These are phyloP conservation scores for Calonectria multiphialidica DNA, from an alignment of 2,329 filamentous ascomycete genomes.

Conservation along the genomic window DNA sequence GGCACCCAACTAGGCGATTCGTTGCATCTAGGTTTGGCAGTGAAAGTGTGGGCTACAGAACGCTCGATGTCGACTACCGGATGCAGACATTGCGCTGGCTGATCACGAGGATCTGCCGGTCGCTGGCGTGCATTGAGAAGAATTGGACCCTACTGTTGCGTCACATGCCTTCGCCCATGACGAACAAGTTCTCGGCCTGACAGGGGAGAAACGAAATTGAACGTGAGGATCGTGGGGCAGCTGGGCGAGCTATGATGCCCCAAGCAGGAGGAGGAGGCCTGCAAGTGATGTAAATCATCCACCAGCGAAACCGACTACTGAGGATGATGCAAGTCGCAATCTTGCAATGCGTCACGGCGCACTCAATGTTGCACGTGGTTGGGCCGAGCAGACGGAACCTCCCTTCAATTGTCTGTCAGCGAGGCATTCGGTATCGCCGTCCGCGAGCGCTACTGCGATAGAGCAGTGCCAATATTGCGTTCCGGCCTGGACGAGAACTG, in stretches of 20 bases:
- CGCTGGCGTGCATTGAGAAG: neutral
- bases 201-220: neutral
- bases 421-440: conserved; percentile 10
- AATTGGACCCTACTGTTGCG: neutral
- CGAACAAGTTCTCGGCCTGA: neutral
- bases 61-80: neutral
- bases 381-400: neutral
- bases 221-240: conserved; percentile 6
- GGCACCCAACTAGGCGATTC: neutral
- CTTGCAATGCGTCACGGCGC: neutral
- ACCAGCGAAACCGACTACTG: neutral
- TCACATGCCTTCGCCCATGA: conserved; percentile 2
- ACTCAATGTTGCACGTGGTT: neutral
- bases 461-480: neutral
- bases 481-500: conserved; percentile 11
- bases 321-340: neutral
- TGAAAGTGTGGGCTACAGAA: neutral
- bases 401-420: neutral
- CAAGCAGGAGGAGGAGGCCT: neutral
- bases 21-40: neutral
- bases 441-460: conserved; percentile 4
- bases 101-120: neutral
- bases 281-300: conserved; percentile 4
- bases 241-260: neutral
- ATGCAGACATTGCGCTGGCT: neutral